Base-by-base conservation (phyloP, 2,329 filamentous ascomycete species). In the Nothophoma quercina region DNA sequence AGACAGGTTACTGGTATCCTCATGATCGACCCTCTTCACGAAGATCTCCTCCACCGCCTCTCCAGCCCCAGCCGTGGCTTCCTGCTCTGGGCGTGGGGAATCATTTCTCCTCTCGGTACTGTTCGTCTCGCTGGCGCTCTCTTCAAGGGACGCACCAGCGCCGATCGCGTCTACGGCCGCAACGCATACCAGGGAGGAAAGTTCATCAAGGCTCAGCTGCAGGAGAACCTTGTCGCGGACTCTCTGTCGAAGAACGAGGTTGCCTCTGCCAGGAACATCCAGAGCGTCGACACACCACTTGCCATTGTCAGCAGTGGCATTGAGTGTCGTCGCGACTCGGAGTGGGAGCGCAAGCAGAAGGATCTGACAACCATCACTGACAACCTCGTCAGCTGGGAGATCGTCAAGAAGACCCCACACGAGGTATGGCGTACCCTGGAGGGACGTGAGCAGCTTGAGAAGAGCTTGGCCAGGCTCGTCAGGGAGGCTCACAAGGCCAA, bases 151-250 rank as follows among this genome's bases (percentile, higher is more conserved):
- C 88, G 92, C 32, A 88, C 83, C 1, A 86, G 90, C 29, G 85
- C 89, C 70, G 93, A 98, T 72, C 88, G 95, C 8, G 86, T 96
- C 9, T 96, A 89, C 74, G 95, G 95, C 10, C 83, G 85, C 35
- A 85, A 87, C 5, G 86, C 91, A 0, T 88, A 91, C 68, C 91
- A 96, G 74, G 83, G 82, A 19, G 90, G 90, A 56, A 96, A 93
- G 72, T 88, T 85, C 71, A 88, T 97, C 73, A 96, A 96, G 72
- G 89, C 92, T 4, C 90, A 93, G 75, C 81, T 99, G 49, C 95
- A 99, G 75, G 95, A 99, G 78, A 93, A 88, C 60, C 81, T 98
- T 1, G 91, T 97, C 25, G 93, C 93, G 0, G 84, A 87, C 60
- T 91, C 90, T 1, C 85, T 98, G 62, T 91, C 91, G 12, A 88